Base-by-base conservation (phyloP, 2,329 filamentous ascomycete species). In the Grosmannia huntii region DNA sequence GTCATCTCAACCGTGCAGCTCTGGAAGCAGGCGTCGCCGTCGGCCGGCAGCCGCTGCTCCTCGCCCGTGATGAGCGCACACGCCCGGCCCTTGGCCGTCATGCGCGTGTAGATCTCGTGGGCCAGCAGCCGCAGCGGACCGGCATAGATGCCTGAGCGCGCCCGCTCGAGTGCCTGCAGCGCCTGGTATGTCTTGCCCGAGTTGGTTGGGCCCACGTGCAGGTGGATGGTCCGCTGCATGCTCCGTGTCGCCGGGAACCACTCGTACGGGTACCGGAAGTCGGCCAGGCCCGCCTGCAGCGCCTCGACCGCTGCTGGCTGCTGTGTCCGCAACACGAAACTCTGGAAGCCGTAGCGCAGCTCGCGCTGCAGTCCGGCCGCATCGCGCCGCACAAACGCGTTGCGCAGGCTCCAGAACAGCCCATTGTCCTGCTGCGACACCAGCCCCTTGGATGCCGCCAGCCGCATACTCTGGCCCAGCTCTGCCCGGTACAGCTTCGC, bases 161-260 rank as follows among this genome's bases (percentile, higher is more conserved):
- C 55, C n/a, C n/a, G 76, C 68, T 96, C 89, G 12, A 99, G 78
- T 14, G 87, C 84, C 71, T 95, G 86, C 62, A 99, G 74, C 0
- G 94, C 95, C 68, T 90, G 87, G 68, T 97, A 99, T 0, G 95
- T 99, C 76, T 99, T 99, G 59, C 94, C 94, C 0, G 94, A 97
- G 70, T 99, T 99, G 2, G 94, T 99, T 1, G 94, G 94, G 0
- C 94, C 94, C 55, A 99, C 90, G 66, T 99, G 94, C 23, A 99
- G 76, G 73, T 97, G 90, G 48, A 99, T 80, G 0, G 83, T 92
- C 51, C 94, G 80, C 66, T 91, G 88, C 65, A 94, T 76, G 52
- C 82, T 78, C 60, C 95, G 81, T 1, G 94, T 94, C 4, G 82
- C 84, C 0, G 92, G 90, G 67, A 86, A 97, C 92, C 92, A 97